Conservation (phyloP, 345 rosid species). For the Rhodamnia rubescens region DNA sequence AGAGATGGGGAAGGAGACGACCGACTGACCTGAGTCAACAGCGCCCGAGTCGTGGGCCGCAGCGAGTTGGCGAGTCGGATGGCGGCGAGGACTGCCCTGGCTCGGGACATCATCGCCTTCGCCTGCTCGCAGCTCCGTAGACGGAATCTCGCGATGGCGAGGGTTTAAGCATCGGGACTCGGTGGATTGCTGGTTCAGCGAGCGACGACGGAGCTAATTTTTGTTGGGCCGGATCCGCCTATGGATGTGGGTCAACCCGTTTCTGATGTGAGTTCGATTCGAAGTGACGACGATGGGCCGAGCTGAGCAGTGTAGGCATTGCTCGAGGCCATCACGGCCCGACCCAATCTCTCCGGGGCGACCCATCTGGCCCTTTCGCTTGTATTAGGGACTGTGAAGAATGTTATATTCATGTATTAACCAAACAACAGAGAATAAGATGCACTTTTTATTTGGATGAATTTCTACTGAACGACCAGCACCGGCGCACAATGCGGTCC, state of each 20-base stretch:
- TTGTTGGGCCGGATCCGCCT: background rate
- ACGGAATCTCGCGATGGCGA: background rate
- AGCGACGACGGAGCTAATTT: background rate
- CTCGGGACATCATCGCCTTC: conserved; percentile 40
- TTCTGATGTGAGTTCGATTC: background rate
- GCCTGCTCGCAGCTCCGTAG: background rate
- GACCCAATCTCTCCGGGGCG: background rate
- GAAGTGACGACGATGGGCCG: background rate
- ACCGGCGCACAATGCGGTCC: rapidly evolving
- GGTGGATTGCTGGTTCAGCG: background rate
- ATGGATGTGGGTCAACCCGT: background rate
- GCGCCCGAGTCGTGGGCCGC: conserved; percentile 13
- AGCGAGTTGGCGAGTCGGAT: conserved; percentile 26
- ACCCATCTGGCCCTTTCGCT: background rate
- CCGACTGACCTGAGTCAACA: conserved; percentile 29
- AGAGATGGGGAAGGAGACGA: conserved; percentile 5
- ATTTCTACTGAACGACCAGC: background rate
- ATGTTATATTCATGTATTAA: background rate
- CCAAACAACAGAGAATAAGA: background rate
- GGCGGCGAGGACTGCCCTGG: conserved; percentile 26
- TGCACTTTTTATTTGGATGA: background rate
- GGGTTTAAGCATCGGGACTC: background rate
- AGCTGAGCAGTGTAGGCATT: background rate
- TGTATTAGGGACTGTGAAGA: background rate
- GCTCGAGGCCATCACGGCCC: background rate